Evolutionary conservation across 2,329 filamentous ascomycete genomes (phyloP), one percentile per base, ranked within the genome.

Genomic region (Colletotrichum gigasporum): DNA sequence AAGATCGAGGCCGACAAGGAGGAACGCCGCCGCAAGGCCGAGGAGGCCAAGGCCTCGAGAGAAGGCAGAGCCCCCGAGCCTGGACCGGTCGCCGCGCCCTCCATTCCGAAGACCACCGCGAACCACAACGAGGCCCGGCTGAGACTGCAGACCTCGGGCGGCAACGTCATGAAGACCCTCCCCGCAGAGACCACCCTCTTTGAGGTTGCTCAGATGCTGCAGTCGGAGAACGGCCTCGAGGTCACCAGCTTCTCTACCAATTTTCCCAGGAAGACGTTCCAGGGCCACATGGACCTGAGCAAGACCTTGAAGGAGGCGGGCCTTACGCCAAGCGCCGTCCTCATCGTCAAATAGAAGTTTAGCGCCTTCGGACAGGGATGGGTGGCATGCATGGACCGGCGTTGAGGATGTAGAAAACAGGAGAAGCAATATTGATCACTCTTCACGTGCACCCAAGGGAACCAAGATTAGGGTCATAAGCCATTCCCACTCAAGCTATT

Each of bases 1-100:
- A 94, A 94, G 84, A 97, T 99, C 68, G 94, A 96, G 70, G 94
- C 92, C 12, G 94, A 98, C 81, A 97, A 96, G 83, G 91, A 93
- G 70, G 94, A 95, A 72, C 89, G 96, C 56, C 90, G 92, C 68
- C 85, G 91, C 68, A 97, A 96, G 76, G 90, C 93, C 3, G 96
- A 97, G 73, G 84, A 88, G 61, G 92, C 93, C 71, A 97, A 95
- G 80, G 94, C 94, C 1, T 87, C 88, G 58, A 87, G 95, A n/a
- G 92, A 94, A 69, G 94, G 95, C n/a, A 83, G 87, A 56, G 80
- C 82, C 14, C 73, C 83, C 24, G 76, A 83, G 3, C 79, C 86
- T 22, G 79, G 78, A 5, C 76, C 82, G 35, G 80, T 81, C 22
- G 73, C 83, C 1, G 77, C 84, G 11, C 78, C 84, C 0, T 78